Base-by-base conservation (phyloP, 2,329 filamentous ascomycete genomes). In the Scytalidium sp. region DNA sequence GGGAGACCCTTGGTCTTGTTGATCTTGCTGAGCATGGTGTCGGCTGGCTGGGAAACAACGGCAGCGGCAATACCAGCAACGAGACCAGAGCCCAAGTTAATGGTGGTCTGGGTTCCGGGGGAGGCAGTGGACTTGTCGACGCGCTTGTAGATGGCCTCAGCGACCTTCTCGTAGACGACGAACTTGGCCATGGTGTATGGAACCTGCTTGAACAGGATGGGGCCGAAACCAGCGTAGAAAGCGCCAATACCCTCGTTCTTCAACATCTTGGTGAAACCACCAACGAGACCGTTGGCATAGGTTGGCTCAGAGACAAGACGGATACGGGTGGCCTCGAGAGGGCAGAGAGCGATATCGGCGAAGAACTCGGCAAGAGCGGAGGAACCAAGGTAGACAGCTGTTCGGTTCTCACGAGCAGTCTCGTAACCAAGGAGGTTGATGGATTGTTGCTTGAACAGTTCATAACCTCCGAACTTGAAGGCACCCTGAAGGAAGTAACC, bases 131-230 rank as follows among this genome's bases (percentile, higher is more conserved):
- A 74, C 81, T 92, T 93, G 80, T 90, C 85, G 68, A 87, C 72
- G 47, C 67, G 56, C 62, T 75, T 70, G 81, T 85, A 93, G 76
- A 88, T 71, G 60, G 78, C 65, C 78, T 94, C 90, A 64, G 84
- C 77, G 64, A 90, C 87, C 81, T 93, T 93, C 78, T 95, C 90
- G 82, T 83, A 94, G 65, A 92, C 90, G 73, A 93, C 90, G 78
- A 95, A 95, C 80, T 95, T 95, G 81, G 90, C 80, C 87, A 94
- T 92, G 72, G 90, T 95, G 80, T 95, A 95, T 59, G 90, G 90
- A 63, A 95, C 85, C 80, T 89, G 85, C 76, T 88, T 88, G 79
- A 91, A 90, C 61, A 90, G 76, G 62, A 92, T 91, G 62, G 88
- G 88, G 56, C 90, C 90, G 78, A 96, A 95, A 67, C 90, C 90